A percentile compares a stretch with the other conserved stretches of the same genome.
Conservation (phyloP, 2,329 filamentous ascomycete genomes). For the Ceratocystiopsis brevicomis region DNA sequence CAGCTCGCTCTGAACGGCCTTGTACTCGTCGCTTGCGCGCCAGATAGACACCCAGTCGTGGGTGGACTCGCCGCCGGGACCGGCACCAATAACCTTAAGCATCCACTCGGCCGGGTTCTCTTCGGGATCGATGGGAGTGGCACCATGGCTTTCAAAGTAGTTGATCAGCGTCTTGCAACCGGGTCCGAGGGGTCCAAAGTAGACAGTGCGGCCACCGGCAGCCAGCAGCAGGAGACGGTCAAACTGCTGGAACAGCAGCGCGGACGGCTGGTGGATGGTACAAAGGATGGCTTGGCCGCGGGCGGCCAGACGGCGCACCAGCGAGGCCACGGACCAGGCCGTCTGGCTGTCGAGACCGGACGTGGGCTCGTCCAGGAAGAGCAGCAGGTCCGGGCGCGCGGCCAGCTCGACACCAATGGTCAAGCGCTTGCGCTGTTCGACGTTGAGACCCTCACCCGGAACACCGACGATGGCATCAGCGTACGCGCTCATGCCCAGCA, state of each 20-base stretch:
- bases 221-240: constrained; percentile 7
- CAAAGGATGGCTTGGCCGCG: constrained; percentile 14
- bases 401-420: constrained; percentile 89
- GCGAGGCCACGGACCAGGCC: constrained; percentile 42
- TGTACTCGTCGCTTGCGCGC: constrained; percentile 30
- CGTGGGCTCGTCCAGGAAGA: constrained; percentile 44
- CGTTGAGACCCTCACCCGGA: constrained; percentile 67
- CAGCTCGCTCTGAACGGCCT: constrained; percentile 51
- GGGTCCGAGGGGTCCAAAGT: constrained; percentile 33
- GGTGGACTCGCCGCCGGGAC: constrained; percentile 41
- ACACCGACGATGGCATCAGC: constrained; percentile 83
- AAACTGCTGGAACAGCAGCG: constrained; percentile 8
- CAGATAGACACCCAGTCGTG: constrained; percentile 39
- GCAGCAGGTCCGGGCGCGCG: constrained; percentile 54
- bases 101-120: constrained; percentile 77
- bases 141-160: constrained; percentile 60
- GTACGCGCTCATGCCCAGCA: constrained; percentile 78
- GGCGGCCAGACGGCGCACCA: constrained; percentile 40
- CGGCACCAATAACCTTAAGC: constrained; percentile 42
- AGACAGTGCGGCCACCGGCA: constrained; percentile 5
- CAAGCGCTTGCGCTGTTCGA: constrained; percentile 53
- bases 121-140: constrained; percentile 33
- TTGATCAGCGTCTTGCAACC: constrained; percentile 47
- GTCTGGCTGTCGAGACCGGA: constrained; percentile 43
- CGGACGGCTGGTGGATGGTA: constrained; percentile 10